Evolutionary conservation across 1,139 yeast genomes (phyloP), one percentile per base, ranked within the genome.

Genomic region (Protomyces inundatus): DNA sequence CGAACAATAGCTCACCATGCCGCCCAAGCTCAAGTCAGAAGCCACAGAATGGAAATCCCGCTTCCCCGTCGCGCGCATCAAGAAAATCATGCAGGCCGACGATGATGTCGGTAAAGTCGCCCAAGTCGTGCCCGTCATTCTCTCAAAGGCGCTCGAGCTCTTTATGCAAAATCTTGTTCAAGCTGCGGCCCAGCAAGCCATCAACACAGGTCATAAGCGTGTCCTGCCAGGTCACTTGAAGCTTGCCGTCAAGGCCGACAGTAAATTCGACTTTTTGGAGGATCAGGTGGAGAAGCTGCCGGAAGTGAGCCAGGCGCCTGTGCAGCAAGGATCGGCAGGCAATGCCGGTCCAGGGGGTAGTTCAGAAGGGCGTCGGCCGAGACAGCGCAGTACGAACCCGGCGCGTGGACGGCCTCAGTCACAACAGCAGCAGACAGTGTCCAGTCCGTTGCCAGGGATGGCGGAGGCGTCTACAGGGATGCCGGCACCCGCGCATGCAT

Each of bases 51-150:
- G 65, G 61, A 62, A 54, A 42, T 56, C 65, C 10, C 58, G 65
- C 7, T 66, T 66, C 55, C 67, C 67, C 30, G 63, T 64, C 14
- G 98, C 98, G 3, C 83, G 98, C 68, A 91, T 93, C 73, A 93
- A 93, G 78, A 88, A 95, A 72, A 84, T 93, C 66, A 91, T 93
- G 97, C 98, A 93, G 74, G 87, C 96, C 60, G 99, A 93, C 75
- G 98, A 93, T 70, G 99, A 93, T 70, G 91, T 93, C 58, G 99
- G 99, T 4, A 93, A 93, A 75, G 98, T 95, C 14, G 97, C 98
- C 7, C 98, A 91, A 74, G 98, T 97, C 3, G 93, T 98, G 3
- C 99, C 99, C 0, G 87, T 93, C 33, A 91, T 91, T 37, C 97
- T 93, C 10, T 64, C 98, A 7, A 82, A 97, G 68, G 97, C 98